A percentile compares a stretch with the other conserved stretches of the same genome.
Conservation (phyloP, 495 filamentous ascomycete species). For the Aspergillus bridgeri region DNA sequence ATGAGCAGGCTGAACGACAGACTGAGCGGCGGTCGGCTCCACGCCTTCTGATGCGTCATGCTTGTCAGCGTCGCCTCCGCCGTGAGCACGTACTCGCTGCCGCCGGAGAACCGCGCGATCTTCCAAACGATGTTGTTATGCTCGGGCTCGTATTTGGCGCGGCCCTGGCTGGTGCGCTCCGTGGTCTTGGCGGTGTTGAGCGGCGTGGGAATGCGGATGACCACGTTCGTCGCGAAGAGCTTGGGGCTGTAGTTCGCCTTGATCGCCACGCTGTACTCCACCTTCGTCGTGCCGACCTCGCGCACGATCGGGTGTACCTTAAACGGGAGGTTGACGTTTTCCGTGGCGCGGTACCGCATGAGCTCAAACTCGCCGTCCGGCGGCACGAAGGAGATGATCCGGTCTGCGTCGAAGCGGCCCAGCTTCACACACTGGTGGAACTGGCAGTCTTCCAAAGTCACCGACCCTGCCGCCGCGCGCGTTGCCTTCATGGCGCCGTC, state of each 20-base stretch:
- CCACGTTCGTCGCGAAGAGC: constrained; percentile 96
- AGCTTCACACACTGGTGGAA: constrained; percentile 99
- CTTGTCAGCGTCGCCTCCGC: constrained; percentile 90
- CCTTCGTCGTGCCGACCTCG: constrained; percentile 94
- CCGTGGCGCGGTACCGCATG: constrained; percentile 99
- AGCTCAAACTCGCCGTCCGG: constrained; percentile 99
- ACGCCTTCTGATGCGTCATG: constrained; percentile 98
- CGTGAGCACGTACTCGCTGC: constrained; percentile 89
- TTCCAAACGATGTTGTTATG: constrained; percentile 99
- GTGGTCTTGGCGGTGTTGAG: constrained; percentile 94
- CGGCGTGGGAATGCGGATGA: constrained; percentile 91
- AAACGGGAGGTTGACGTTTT: constrained; percentile 99
- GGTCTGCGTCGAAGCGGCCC: constrained; percentile 93
- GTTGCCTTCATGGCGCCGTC: constrained; percentile 67
- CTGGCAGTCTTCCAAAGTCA: constrained; percentile 96
- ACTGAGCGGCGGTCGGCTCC: constrained; percentile 89
- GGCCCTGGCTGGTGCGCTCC: constrained; percentile 91
- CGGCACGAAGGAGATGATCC: constrained; percentile 96
- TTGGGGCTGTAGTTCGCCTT: constrained; percentile 95
- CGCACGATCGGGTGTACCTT: constrained; percentile 98
- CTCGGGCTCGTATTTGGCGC: constrained; percentile 96
- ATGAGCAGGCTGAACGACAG: constrained; percentile 91
- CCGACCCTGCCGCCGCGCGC: constrained; percentile 90
- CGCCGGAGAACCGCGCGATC: constrained; percentile 93
- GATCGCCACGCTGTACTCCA: constrained; percentile 97